Base-by-base conservation (phyloP, 305 asterid genomes). In the Withania somnifera region DNA sequence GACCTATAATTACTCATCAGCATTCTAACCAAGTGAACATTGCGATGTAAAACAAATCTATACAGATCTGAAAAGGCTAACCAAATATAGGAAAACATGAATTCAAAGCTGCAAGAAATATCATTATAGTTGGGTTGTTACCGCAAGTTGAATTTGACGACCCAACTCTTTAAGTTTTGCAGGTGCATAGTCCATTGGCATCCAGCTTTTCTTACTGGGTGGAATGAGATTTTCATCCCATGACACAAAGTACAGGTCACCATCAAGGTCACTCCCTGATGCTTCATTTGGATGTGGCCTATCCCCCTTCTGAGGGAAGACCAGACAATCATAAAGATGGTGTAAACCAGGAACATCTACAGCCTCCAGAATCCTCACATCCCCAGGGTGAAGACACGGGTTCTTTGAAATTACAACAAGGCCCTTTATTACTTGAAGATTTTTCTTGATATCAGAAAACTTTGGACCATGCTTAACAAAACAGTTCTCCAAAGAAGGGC, bases 341-440 rank as follows among this genome's bases (percentile, higher is more conserved):
- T 63, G 87, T 85, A 96, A 76, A 63, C 83, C 89, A 7, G 97
- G 95, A 17, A 61, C 88, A 84, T 96, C 94, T 52, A 96, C 91
- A 2, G 98, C 98, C 90, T 91, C 93, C 47, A 96, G 87, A 87
- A 94, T 93, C 80, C 98, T 85, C 84, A 96, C 94, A 78, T 96
- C 99, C 69, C 99, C 97, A 0, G 99, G 99, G 84, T 96, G 98
- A 77, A 96, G 95, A 79, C 98, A 96, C 0, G 97, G 98, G 73
- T 94, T 96, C 92, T 94, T 96, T 10, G 98, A 94, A 54, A 96
- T 84, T 50, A 83, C 97, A 7, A 94, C 97, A 34, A 89, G 87
- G 69, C 99, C 94, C 82, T 77, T 87, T 76, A 93, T 83, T 79
- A 91, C 98, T 86, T 87, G 83, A 34, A 85, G 85, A 54, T 86